Evolutionary conservation across 768 basidiomycete genomes (phyloP), one percentile per base, ranked within the genome.

Genomic region (Pisolithus orientalis): DNA sequence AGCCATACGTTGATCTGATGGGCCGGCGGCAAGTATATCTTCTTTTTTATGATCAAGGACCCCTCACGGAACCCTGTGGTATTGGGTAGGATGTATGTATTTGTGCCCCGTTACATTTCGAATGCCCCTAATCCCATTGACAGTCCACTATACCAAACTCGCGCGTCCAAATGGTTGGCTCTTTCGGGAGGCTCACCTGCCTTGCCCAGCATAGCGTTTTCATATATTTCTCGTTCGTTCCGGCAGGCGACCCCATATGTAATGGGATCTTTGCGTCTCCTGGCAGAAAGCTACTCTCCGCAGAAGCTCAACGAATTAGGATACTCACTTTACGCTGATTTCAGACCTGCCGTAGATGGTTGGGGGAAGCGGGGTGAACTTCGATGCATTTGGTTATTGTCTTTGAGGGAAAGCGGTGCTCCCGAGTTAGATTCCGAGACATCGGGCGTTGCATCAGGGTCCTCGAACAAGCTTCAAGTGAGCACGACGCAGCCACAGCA

Each of bases 331-430:
- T 98, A 97, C 65, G 80, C 83, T 25, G 85, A 89, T 16, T 96
- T 97, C 67, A 83, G 94, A 53, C 94, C 94, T 9, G 74, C 75
- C 11, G 84, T 83, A 0, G 82, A 82, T 27, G 83, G 80, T 25
- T 98, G 94, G 94, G 94, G 94, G 5, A 80, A 85, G 65, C 78
- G 80, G 51, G 88, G 84, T 3, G 83, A 90, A 59, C 72, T 96
- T 27, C 75, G 75, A 37, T 90, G 87, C 61, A 74, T 75, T 39
- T 80, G 63, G 31, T 86, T 98, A 47, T 73, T 97, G 31, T 76
- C 63, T 17, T 65, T 89, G 53, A 70, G 83, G 46, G 76, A 75
- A 59, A 61, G 62, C 44, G 57, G 34, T 49, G 28, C 38, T 42
- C 3, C 37, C 34, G 16, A 54, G 44, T 45, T 10, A 51, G 56